These are phyloP conservation scores for Baorangia bicolor DNA, from an alignment of 768 basidiomycete genomes.

Conservation along the genomic window DNA sequence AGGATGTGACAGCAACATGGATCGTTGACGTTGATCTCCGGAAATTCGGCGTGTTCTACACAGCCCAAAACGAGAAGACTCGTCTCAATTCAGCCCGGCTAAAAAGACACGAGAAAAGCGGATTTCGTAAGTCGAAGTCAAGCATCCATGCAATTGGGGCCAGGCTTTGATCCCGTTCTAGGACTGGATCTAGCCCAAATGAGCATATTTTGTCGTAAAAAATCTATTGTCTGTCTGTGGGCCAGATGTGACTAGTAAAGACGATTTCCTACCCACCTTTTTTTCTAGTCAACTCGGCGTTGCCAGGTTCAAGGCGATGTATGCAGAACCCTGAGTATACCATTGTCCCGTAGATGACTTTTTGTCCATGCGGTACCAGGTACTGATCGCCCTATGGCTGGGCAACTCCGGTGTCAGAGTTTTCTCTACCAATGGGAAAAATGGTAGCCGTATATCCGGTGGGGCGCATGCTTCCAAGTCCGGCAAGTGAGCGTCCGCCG, in stretches of 20 bases:
- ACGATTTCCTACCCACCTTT: neutral
- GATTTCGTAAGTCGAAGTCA: constrained; percentile 37
- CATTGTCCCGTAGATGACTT: neutral
- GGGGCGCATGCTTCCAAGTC: constrained; percentile 16
- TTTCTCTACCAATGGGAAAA: constrained; percentile 11
- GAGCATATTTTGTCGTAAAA: neutral
- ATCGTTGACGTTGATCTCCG: constrained; percentile 33
- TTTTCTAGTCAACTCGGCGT: neutral
- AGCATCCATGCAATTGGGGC: constrained; percentile 27
- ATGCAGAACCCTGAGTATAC: neutral
- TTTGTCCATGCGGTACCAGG: neutral
- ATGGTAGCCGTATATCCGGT: constrained; percentile 25
- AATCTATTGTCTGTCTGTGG: neutral
- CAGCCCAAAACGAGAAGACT: constrained; percentile 18
- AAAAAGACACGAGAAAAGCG: constrained; percentile 37
- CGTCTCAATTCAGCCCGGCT: constrained; percentile 19
- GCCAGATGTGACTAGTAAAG: neutral
- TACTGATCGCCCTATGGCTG: neutral
- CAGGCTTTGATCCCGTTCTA: constrained; percentile 18
- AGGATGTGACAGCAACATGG: constrained; percentile 13
- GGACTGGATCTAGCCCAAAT: constrained; percentile 18
- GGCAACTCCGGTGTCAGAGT: neutral
- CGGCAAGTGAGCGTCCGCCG: constrained; percentile 16
- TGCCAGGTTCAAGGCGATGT: neutral
- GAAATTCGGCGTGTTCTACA: constrained; percentile 26